These are phyloP conservation scores for Leucogyrophana mollusca DNA, from an alignment of 768 basidiomycete genomes.

Conservation along the genomic window DNA sequence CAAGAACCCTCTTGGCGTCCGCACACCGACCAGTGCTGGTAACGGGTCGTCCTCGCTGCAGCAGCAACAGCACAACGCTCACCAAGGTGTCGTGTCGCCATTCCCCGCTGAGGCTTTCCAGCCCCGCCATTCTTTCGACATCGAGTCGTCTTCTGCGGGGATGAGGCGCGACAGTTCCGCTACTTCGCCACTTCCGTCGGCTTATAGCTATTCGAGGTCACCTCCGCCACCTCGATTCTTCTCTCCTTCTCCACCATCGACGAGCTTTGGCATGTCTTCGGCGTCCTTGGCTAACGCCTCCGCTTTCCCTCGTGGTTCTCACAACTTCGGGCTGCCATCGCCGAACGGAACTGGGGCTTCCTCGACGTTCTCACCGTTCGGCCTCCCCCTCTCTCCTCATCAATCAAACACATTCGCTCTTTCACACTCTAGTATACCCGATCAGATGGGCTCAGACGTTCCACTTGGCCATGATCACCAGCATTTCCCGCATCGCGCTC, in stretches of 20 bases:
- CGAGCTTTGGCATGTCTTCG: slow-evolving; percentile 25
- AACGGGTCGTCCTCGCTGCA: slow-evolving; percentile 21
- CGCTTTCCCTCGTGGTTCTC: slow-evolving; percentile 28
- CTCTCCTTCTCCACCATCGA: slow-evolving; percentile 27
- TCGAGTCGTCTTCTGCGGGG: slow-evolving; percentile 17
- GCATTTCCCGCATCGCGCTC: slow-evolving; percentile 38
- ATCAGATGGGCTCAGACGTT: slow-evolving; percentile 30
- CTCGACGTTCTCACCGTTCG: slow-evolving; percentile 28
- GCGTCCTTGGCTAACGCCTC: slow-evolving; percentile 22
- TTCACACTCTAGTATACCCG: slow-evolving; percentile 36
- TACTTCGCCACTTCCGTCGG: slow-evolving; percentile 22
- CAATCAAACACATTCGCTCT: slow-evolving; percentile 24
- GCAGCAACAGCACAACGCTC: slow-evolving; percentile 20
- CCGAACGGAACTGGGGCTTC: slow-evolving; percentile 21
- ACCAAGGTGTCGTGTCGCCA: slow-evolving; percentile 23
- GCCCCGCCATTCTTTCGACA: slow-evolving; percentile 28
- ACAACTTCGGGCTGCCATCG: slow-evolving; percentile 28
- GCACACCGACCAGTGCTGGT: slow-evolving; percentile 66
- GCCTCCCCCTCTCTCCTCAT: slow-evolving; percentile 26
- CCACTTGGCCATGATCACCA: slow-evolving; percentile 33
- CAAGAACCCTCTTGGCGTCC: slow-evolving; percentile 96
- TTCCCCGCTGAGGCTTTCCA: slow-evolving; percentile 27
- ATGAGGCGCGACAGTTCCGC: slow-evolving; percentile 24
- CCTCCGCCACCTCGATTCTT: slow-evolving; percentile 33
- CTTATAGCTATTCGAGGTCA: slow-evolving; percentile 31